Evolutionary conservation across 2,329 filamentous ascomycete species (phyloP).

Genomic region (Aureobasidium sp.): DNA sequence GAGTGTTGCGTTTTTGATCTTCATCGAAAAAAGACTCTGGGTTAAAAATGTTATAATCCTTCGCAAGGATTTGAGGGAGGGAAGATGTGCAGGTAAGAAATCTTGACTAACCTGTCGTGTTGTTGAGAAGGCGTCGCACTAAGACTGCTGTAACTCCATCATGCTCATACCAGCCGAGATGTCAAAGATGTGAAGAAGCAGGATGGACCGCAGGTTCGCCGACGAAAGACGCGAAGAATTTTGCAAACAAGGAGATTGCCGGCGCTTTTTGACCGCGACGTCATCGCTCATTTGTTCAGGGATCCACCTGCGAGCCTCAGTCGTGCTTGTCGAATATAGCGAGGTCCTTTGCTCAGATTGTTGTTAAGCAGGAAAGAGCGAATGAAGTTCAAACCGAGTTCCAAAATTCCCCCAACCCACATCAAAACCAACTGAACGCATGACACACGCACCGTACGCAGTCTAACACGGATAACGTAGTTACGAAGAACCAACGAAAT

Average conservation of each 20-base stretch:
- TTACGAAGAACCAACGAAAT: slow-evolving; percentile 1
- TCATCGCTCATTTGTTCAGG: neutral
- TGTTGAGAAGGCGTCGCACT: neutral
- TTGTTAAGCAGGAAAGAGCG: neutral
- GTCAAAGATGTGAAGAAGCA: neutral
- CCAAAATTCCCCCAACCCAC: neutral
- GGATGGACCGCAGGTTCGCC: neutral
- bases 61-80: neutral
- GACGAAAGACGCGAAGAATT: neutral
- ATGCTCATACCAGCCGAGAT: too few relatives aligned
- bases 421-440: slow-evolving; percentile 4
- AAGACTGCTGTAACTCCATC: neutral
- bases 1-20: slow-evolving; percentile 12
- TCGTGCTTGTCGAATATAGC: neutral
- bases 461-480: slow-evolving; percentile 8
- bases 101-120: neutral
- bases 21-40: slow-evolving; percentile 9
- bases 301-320: neutral
- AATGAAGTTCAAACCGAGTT: neutral
- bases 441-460: slow-evolving; percentile 4
- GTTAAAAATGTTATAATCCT: slow-evolving; percentile 11
- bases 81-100: neutral
- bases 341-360: neutral
- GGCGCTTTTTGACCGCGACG: neutral
- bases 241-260: neutral